A percentile compares a stretch with the other conserved stretches of the same genome.
phyloP scores from a whole-genome alignment of 2,329 filamentous ascomycete genomes.

The Trichoderma brevicompactum region DNA sequence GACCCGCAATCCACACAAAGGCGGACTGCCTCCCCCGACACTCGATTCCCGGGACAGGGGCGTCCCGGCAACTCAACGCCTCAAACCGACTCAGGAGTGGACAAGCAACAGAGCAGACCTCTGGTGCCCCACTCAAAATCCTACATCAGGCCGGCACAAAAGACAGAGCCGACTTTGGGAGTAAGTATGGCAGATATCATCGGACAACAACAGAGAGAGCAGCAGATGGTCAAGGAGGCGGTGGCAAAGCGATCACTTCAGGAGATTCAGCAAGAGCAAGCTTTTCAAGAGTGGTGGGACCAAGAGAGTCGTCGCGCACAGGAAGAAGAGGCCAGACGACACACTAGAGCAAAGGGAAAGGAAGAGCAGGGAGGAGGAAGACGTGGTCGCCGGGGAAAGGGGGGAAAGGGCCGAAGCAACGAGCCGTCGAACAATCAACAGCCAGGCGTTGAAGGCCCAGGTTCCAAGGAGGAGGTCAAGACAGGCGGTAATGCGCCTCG shows the following conservation, averaged over 20 bases:
- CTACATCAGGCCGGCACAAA: conserved; percentile 61
- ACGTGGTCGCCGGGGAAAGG: conserved; percentile 38
- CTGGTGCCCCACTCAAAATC: conserved; percentile 64
- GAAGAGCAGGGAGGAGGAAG: conserved; percentile 38
- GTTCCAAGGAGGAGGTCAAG: conserved; percentile 24
- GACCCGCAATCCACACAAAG: conserved; percentile 46
- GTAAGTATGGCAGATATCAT: conserved; percentile 88
- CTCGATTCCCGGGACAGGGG: conserved; percentile 63
- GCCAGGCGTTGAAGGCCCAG: conserved; percentile 30
- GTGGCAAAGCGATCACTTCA: conserved; percentile 85
- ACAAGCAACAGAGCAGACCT: conserved; percentile 44
- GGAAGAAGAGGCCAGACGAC: conserved; percentile 59
- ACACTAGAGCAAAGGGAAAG: conserved; percentile 48
- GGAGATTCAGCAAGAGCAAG: conserved; percentile 96
- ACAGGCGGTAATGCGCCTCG: conserved; percentile 24
- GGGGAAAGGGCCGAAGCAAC: conserved; percentile 37
- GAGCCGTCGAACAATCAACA: conserved; percentile 31
- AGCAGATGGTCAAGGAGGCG: conserved; percentile 79
- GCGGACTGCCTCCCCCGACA: conserved; percentile 64
- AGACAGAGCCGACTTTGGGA: conserved; percentile 66
- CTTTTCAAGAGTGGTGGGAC: conserved; percentile 97
- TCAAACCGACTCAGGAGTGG: conserved; percentile 36
- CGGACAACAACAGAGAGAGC: conserved; percentile 81
- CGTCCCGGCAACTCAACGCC: conserved; percentile 43
- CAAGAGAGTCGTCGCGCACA: conserved; percentile 76